Evolutionary conservation across 1,284 basidiomycete genomes (phyloP), one percentile per base, ranked within the genome.

Genomic region (Trichosporon faecale): DNA sequence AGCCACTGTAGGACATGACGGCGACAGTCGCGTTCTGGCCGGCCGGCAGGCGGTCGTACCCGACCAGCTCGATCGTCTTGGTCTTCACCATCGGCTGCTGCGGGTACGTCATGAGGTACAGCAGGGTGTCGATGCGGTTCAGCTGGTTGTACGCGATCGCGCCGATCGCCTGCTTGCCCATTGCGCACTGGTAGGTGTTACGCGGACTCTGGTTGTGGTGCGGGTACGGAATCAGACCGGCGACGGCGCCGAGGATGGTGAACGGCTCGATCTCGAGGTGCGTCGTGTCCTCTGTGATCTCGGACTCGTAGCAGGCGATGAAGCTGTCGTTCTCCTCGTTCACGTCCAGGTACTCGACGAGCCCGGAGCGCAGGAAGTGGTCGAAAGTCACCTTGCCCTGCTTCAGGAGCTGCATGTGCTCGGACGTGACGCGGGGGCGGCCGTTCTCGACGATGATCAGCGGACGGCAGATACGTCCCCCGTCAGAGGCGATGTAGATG

Each of bases 161-260:
- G n/a, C 97, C 97, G 73, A 99, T 98, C 0, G 97, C 97, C 86
- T 99, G 97, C 86, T 99, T 99, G 73, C 97, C 97, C 97, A 99
- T 99, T 66, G 97, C 97, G 80, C 97, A 99, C 86, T 99, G 95
- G 81, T 99, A 99, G 1, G 97, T 99, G 80, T 99, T 98, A 69
- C 97, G 90, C 4, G 98, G 97, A 2, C 95, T 98, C 82, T 99
- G 98, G 80, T 99, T 99, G 84, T 99, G 97, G 81, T 99, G 97
- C 0, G 98, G 97, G 80, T 99, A 99, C 9, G 97, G 97, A 79
- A 99, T 99, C 23, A 99, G 88, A 46, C 98, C 97, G 6, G 97
- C 97, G 55, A 98, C 96, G 21, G 95, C 97, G 8, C 97, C 97
- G 18, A 99, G 89, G 68, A 99, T 87, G 0, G 97, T 99, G 85